Evolutionary conservation across 768 basidiomycete genomes (phyloP).

Genomic region (Boletus tylopilopsis): DNA sequence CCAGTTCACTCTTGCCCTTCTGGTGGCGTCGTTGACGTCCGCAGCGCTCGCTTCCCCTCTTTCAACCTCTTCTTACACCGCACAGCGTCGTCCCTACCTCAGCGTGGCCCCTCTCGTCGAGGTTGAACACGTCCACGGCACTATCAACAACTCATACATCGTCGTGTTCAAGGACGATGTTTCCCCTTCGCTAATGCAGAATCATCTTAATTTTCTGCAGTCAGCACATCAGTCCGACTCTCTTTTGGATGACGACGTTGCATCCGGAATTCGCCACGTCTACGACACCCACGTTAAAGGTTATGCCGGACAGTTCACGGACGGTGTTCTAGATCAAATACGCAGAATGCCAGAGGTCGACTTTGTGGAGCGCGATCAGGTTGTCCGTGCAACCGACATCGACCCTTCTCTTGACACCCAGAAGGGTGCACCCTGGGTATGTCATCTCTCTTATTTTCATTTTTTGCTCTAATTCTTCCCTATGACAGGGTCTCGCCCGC

Average conservation of each 20-base stretch:
- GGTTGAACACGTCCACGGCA: conserved; percentile 61
- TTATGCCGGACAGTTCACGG: conserved; percentile 79
- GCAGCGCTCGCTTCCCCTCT: conserved; percentile 39
- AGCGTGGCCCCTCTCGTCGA: conserved; percentile 58
- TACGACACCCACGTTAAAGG: conserved; percentile 73
- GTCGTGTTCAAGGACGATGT: conserved; percentile 79
- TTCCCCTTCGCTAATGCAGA: conserved; percentile 52
- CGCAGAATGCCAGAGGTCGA: conserved; percentile 85
- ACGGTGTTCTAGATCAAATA: conserved; percentile 67
- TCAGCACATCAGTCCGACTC: conserved; percentile 54
- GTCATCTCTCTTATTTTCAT: conserved; percentile 16
- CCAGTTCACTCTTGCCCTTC: conserved; percentile 30
- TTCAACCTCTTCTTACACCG: conserved; percentile 38
- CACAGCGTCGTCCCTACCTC: conserved; percentile 41
- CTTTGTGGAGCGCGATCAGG: conserved; percentile 90
- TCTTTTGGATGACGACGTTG: conserved; percentile 40
- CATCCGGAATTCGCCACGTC: conserved; percentile 65
- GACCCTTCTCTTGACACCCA: conserved; percentile 35
- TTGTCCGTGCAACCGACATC: conserved; percentile 62
- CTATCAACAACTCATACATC: conserved; percentile 91
- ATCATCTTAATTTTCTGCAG: conserved; percentile 78
- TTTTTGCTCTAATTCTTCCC: background rate
- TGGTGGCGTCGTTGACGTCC: conserved; percentile 38
- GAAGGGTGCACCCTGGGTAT: conserved; percentile 82
- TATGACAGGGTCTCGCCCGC: conserved; percentile 82